Evolutionary conservation across 2,329 filamentous ascomycete species (phyloP).

Genomic region (Paraphaeosphaeria minitans): DNA sequence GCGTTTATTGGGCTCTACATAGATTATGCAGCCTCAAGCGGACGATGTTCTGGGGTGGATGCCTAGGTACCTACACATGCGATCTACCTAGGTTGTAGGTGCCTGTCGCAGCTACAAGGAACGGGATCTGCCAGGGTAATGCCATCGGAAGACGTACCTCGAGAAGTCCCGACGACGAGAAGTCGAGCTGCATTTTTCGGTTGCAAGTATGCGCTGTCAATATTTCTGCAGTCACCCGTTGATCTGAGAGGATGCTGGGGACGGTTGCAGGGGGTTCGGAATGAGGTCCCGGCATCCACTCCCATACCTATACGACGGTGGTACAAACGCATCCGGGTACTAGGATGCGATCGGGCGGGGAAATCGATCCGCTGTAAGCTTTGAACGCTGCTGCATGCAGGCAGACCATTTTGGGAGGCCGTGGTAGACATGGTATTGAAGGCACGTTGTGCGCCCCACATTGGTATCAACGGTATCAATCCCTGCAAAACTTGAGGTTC

Average conservation of each 20-base stretch:
- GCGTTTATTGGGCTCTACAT: too few relatives aligned
- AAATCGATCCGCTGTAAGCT: background rate
- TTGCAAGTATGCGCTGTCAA: background rate
- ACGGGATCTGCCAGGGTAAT: background rate
- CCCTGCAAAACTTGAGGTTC: background rate
- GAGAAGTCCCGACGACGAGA: background rate
- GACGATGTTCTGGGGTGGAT: background rate
- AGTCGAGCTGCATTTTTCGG: background rate
- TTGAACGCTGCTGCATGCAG: constrained; percentile 1
- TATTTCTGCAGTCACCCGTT: background rate
- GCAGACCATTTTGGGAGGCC: background rate
- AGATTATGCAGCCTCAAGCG: background rate
- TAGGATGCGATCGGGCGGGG: constrained; percentile 1
- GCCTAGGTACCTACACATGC: background rate
- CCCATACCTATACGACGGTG: background rate
- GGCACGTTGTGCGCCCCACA: constrained; percentile 1
- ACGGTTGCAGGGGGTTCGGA: background rate
- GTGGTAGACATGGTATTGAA: background rate
- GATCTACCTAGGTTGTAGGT: background rate
- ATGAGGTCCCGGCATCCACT: background rate
- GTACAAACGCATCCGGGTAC: background rate
- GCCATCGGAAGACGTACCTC: background rate
- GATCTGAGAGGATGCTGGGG: background rate
- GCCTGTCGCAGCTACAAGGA: background rate
- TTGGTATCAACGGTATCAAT: too few relatives aligned